A percentile compares a stretch with the other conserved stretches of the same genome.
These are phyloP conservation scores for Leishmania turanica DNA, from an alignment of 208 protist genomes.

Conservation along the genomic window DNA sequence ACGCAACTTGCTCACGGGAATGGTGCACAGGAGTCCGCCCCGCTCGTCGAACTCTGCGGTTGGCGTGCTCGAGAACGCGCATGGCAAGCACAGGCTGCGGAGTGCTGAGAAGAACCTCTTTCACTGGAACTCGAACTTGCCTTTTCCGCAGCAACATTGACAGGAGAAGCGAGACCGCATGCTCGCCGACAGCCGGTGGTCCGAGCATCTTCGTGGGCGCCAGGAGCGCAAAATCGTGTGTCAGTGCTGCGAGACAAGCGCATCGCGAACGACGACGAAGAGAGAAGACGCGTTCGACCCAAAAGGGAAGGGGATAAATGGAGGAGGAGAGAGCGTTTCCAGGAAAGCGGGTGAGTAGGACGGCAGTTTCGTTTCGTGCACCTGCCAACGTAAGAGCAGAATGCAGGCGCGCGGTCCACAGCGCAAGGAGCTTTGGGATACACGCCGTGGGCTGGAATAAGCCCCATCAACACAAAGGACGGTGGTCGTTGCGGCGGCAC, in stretches of 20 bases:
- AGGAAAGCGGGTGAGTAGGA: not conserved
- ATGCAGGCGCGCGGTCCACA: not conserved
- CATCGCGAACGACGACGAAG: not conserved
- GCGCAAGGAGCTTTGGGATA: not conserved
- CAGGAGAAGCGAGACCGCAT: constrained; percentile 12
- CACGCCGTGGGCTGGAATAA: not conserved
- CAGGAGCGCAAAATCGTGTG: not conserved
- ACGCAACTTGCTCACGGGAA: not conserved
- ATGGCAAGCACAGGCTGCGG: not conserved
- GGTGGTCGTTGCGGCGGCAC: not conserved
- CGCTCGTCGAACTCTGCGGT: not conserved
- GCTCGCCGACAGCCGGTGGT: not conserved
- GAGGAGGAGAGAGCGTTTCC: not conserved
- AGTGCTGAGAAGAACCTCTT: constrained; percentile 22
- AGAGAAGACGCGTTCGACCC: not conserved
- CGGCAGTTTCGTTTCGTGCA: not conserved
- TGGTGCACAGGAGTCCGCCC: not conserved
- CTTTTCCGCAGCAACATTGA: constrained; percentile 20
- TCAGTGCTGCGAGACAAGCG: not conserved
- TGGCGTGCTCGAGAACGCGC: constrained; percentile 4
- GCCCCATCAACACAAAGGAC: not conserved
- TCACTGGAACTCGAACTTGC: constrained; percentile 12
- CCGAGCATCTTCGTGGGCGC: constrained; percentile 6
- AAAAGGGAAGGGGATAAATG: not conserved
- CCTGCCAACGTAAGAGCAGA: not conserved